These are phyloP conservation scores for Ustilago vetiveriae DNA, from an alignment of 1,284 basidiomycete genomes.

Conservation along the genomic window DNA sequence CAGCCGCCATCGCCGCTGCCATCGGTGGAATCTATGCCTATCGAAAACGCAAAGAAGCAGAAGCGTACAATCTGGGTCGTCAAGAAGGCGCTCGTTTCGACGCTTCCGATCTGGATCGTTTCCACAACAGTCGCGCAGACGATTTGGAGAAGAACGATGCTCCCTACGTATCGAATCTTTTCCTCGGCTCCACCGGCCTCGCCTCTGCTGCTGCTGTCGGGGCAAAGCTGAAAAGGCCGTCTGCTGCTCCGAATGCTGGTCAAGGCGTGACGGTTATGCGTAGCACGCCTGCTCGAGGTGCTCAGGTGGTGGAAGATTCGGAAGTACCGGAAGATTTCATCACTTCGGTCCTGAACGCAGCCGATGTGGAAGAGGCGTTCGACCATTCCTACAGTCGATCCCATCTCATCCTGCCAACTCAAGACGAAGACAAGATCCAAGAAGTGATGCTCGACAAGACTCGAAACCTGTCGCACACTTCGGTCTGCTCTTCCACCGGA, in stretches of 20 bases:
- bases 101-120: conserved; percentile 15
- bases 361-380: conserved; percentile 15
- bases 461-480: conserved; percentile 17
- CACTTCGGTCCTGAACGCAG: conserved; percentile 14
- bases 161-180: conserved; percentile 47
- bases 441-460: conserved; percentile 1
- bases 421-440: neutral
- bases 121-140: neutral
- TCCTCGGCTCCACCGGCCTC: too few species aligned
- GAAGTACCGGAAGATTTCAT: conserved; percentile 47
- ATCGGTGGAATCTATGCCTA: conserved; percentile 63
- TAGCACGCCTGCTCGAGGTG: conserved; percentile 10
- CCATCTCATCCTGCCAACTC: conserved; percentile 12
- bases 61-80: conserved; percentile 25
- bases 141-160: conserved; percentile 19
- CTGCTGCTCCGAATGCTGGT: too few species aligned
- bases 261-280: conserved; percentile 21
- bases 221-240: conserved; percentile 22
- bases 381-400: conserved; percentile 5
- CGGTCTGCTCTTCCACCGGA: conserved; percentile 3
- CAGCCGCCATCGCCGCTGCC: conserved; percentile 58
- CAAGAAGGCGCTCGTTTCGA: conserved; percentile 6
- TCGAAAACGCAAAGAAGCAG: conserved; percentile 54
- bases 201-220: too few species aligned
- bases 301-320: neutral